Percentiles rank a stretch among this genome's conserved stretches.
Conservation (phyloP, 495 filamentous ascomycete genomes). For the Aspergillus asperescens region DNA sequence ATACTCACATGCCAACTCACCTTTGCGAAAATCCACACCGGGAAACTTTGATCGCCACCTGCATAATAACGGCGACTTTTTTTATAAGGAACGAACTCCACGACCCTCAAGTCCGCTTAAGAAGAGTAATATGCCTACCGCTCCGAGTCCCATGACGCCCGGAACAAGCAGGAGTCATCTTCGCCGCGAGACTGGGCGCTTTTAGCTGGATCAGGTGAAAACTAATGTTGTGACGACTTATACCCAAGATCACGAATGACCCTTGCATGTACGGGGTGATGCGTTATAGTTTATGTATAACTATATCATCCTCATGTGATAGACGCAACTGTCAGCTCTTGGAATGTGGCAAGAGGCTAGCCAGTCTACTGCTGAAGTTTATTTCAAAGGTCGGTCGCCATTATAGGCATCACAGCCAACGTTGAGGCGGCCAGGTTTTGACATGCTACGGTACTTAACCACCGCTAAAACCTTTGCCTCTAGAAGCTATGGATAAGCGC, state of each 20-base stretch:
- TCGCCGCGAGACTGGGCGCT: slow-evolving; percentile 39
- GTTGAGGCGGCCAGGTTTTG: not conserved
- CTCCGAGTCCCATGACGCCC: slow-evolving; percentile 25
- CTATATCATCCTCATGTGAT: not conserved
- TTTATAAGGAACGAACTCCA: slow-evolving; percentile 37
- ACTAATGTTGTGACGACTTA: not conserved
- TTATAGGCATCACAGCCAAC: not conserved
- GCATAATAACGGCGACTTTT: slow-evolving; percentile 33
- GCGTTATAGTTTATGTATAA: slow-evolving; percentile 1
- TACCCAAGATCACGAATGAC: not conserved
- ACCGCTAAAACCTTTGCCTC: not conserved
- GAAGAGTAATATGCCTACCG: slow-evolving; percentile 37
- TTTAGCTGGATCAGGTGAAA: slow-evolving; percentile 22
- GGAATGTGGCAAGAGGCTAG: slow-evolving; percentile 25
- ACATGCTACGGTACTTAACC: not conserved
- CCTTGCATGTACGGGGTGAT: slow-evolving; percentile 2
- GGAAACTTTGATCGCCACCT: slow-evolving; percentile 39
- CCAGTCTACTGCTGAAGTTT: slow-evolving; percentile 11
- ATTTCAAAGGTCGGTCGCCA: not conserved
- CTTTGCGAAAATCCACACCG: slow-evolving; percentile 60
- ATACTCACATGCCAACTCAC: slow-evolving; percentile 74
- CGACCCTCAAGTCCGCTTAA: slow-evolving; percentile 42
- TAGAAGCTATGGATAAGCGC: not conserved
- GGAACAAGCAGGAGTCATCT: slow-evolving; percentile 28
- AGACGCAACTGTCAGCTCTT: not conserved